Evolutionary conservation across 495 filamentous ascomycete species (phyloP).

Genomic region (Penicillium crystallinum): DNA sequence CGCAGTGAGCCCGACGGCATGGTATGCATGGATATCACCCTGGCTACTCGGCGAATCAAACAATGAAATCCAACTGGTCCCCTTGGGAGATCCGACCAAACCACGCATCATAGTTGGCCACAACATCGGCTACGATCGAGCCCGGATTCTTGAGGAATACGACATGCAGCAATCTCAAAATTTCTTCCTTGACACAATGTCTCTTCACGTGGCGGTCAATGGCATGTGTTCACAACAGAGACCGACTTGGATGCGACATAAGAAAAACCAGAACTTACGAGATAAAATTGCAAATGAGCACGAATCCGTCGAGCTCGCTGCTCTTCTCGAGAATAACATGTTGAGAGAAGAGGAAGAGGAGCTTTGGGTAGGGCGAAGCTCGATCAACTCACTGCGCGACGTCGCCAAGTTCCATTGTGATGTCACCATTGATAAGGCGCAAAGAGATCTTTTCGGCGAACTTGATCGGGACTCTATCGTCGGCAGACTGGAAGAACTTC

Average conservation of each 20-base stretch:
- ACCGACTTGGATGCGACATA: conserved; percentile 93
- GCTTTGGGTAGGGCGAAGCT: conserved; percentile 89
- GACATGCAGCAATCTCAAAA: conserved; percentile 72
- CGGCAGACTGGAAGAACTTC: conserved; percentile 67
- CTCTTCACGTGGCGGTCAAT: conserved; percentile 93
- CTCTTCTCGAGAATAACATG: conserved; percentile 61
- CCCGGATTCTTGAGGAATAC: conserved; percentile 87
- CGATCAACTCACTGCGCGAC: conserved; percentile 90
- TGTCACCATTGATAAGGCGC: conserved; percentile 84
- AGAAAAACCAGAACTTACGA: conserved; percentile 78
- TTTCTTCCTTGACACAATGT: conserved; percentile 96
- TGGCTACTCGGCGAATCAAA: conserved; percentile 85
- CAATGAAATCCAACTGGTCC: conserved; percentile 74
- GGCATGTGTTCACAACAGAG: conserved; percentile 98
- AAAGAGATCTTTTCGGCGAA: conserved; percentile 82
- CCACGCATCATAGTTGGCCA: conserved; percentile 83
- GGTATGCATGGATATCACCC: conserved; percentile 97
- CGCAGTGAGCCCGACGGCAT: conserved; percentile 76
- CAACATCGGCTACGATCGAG: conserved; percentile 93
- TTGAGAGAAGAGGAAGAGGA: conserved; percentile 83
- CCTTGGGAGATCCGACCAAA: conserved; percentile 66
- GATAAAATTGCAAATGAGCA: conserved; percentile 73
- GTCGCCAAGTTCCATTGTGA: conserved; percentile 96
- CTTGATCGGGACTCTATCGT: conserved; percentile 64
- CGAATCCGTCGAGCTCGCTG: conserved; percentile 62